Evolutionary conservation across 1,284 basidiomycete species (phyloP), one percentile per base, ranked within the genome.

Genomic region (Tausonia pullulans): DNA sequence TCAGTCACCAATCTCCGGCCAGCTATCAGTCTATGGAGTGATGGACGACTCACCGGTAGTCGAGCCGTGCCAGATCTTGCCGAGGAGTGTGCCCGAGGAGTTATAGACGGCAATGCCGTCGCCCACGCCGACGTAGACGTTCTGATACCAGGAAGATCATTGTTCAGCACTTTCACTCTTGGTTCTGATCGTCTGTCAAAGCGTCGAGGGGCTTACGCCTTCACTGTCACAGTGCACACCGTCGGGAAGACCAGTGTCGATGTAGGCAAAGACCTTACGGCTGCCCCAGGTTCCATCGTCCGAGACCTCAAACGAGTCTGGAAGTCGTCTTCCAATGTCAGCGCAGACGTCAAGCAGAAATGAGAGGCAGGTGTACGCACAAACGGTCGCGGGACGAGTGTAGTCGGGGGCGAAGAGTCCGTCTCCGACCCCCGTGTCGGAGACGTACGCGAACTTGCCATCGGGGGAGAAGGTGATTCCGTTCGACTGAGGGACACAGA

Each of bases 51-150:
- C 55, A 71, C 70, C 67, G 4, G 81, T 79, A 0, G 78, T 78
- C 3, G 74, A 78, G 14, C 83, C 83, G 0, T 84, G 67, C 76
- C 85, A 88, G 72, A 90, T 84, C 74, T 89, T 90, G 53, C 87
- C 87, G 9, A 90, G 75, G 2, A 89, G 77, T 2, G 78, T 80
- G 3, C 87, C 87, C 13, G 79, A 70, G 0, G 80, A 70, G 70
- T 83, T 82, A 81, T 83, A 88, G 2, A 89, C 85, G 40, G 87
- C 82, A 1, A 87, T 82, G 54, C 88, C 88, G 69, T 90, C 88
- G 5, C 82, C 84, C 66, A 80, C 81, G 3, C 84, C 84, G 14
- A 50, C 46, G 82, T 78, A 70, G 51, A 56, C 55, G 45, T 7
- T n/a, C 53, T 39, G 60, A 52, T 4, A 3, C 44, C 27, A 16